A percentile compares a stretch with the other conserved stretches of the same genome.
Conservation (phyloP, 352 stramenopile species). For the Globisporangium apiculatum region DNA sequence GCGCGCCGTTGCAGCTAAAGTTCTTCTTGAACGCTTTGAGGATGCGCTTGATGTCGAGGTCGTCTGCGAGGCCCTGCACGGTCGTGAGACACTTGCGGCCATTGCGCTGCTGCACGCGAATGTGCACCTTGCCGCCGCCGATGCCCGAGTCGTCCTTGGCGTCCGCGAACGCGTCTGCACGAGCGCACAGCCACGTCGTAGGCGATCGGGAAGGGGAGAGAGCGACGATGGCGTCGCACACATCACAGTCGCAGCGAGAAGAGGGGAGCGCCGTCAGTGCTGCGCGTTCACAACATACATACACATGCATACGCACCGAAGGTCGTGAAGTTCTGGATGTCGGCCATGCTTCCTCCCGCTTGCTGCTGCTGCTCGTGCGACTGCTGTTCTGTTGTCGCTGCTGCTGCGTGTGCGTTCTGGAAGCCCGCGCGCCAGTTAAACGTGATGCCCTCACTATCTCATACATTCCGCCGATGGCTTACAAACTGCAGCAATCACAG, state of each 20-base stretch:
- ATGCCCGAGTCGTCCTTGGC: conserved; percentile 85
- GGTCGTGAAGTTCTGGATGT: conserved; percentile 88
- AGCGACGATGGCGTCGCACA: conserved; percentile 1
- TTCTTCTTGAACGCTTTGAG: conserved; percentile 99
- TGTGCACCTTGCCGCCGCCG: conserved; percentile 91
- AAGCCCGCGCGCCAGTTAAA: no score
- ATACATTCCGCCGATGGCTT: no score
- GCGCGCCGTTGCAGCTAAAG: conserved; percentile 99
- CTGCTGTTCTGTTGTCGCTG: neutral
- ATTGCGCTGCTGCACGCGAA: conserved; percentile 99
- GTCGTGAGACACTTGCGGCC: conserved; percentile 99
- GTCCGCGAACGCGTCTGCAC: conserved; percentile 78
- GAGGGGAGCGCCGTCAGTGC: neutral
- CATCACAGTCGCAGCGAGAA: no score
- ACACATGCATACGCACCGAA: conserved; percentile 52
- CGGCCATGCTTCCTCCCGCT: conserved; percentile 34
- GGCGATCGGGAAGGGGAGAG: conserved; percentile 2
- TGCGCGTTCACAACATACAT: neutral
- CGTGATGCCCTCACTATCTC: no score
- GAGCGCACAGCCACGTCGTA: neutral
- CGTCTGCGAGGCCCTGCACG: conserved; percentile 95
- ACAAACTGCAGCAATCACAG: no score
- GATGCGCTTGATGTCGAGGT: conserved; percentile 99
- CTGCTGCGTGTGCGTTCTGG: neutral
- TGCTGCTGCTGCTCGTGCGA: conserved; percentile 5